Conservation (phyloP, 2,329 filamentous ascomycete genomes). For the Cordyceps javanica region DNA sequence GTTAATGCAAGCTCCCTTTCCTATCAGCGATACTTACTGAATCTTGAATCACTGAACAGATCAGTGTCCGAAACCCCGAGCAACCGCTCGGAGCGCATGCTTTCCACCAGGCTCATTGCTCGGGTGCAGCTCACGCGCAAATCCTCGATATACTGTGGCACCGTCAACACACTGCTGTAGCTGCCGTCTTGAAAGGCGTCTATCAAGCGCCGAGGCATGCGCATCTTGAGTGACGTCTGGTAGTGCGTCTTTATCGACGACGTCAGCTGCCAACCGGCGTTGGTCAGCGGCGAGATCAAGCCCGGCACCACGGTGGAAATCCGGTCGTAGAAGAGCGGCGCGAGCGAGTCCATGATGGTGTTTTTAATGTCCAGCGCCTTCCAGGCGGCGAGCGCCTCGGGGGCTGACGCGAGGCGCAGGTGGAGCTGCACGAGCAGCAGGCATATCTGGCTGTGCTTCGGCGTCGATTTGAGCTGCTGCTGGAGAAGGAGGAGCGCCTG, state of each 20-base stretch:
- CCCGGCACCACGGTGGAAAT: conserved; percentile 45
- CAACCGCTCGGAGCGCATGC: conserved; percentile 39
- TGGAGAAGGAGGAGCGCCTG: conserved; percentile 46
- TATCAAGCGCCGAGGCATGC: conserved; percentile 34
- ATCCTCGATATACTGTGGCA: conserved; percentile 37
- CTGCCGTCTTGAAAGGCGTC: conserved; percentile 45
- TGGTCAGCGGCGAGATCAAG: conserved; percentile 28
- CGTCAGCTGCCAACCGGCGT: conserved; percentile 29
- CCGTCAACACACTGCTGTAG: conserved; percentile 44
- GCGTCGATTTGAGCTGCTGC: conserved; percentile 37
- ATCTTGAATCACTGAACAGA: conserved; percentile 38
- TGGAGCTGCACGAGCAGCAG: conserved; percentile 48
- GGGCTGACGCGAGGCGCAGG: conserved; percentile 43
- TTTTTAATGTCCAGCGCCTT: conserved; percentile 48
- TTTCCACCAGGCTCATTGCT: conserved; percentile 47
- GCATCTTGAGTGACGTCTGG: conserved; percentile 38
- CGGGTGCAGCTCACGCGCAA: conserved; percentile 46
- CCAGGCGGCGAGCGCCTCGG: conserved; percentile 43
- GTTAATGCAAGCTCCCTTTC: background rate
- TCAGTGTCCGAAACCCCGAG: conserved; percentile 35
- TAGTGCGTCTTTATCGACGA: conserved; percentile 42
- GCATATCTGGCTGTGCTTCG: conserved; percentile 40
- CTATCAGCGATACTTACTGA: conserved; percentile 33
- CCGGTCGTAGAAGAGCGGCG: conserved; percentile 49
- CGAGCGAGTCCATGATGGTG: conserved; percentile 51